Percentiles rank a stretch among this genome's conserved stretches.
Evolutionary conservation across 148 eudicot genomes (phyloP).

Genomic region (Rhododendron mucronatum): DNA sequence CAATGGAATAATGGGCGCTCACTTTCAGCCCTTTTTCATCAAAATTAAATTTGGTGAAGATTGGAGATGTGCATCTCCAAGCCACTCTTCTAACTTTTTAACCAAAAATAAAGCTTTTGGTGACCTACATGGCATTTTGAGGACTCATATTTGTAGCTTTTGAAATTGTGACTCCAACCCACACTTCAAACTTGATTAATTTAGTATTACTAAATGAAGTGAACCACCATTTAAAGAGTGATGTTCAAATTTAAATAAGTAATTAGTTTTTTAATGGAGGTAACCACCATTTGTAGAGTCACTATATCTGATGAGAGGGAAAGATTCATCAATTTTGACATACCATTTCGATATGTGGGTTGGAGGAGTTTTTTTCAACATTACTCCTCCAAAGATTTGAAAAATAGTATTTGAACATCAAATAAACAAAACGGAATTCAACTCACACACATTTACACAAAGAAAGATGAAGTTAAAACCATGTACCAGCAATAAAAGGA

Average conservation of each 20-base stretch:
- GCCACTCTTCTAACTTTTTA: neutral
- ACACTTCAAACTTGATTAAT: neutral
- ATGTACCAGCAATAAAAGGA: conserved; percentile 81
- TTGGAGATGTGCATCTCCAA: neutral
- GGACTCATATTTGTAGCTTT: neutral
- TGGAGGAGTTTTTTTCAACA: neutral
- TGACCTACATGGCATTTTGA: neutral
- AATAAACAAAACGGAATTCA: neutral
- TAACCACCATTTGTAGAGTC: neutral
- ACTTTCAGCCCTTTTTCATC: neutral
- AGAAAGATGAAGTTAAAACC: neutral
- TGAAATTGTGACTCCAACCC: neutral
- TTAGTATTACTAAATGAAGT: neutral
- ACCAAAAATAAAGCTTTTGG: neutral
- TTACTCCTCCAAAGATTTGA: too few species aligned
- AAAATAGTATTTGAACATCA: neutral
- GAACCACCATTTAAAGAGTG: neutral
- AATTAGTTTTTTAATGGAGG: neutral
- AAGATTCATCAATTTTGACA: neutral
- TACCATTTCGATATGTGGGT: neutral
- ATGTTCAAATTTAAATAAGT: neutral
- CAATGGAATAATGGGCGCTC: neutral
- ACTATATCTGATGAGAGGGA: neutral
- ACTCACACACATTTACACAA: neutral
- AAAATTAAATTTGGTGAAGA: neutral